phyloP scores from a whole-genome alignment of 371 early-diverging fungal species.

The Zopfochytrium polystomum region DNA sequence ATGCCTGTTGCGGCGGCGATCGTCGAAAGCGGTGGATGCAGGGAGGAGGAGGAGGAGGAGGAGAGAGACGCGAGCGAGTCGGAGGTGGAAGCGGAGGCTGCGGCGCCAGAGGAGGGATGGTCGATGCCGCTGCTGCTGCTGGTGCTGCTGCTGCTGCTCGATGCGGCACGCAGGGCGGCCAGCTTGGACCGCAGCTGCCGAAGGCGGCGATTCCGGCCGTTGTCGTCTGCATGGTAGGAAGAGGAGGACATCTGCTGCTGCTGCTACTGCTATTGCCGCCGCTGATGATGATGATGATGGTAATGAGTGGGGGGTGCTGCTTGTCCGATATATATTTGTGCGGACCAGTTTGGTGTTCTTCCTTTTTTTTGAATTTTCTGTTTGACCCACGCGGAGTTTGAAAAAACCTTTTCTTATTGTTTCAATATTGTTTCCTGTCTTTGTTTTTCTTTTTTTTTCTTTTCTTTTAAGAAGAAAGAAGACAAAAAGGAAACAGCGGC shows the following conservation, averaged over 20 bases:
- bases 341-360: neutral
- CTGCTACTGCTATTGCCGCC: neutral
- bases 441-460: too few species aligned
- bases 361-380: too few species aligned
- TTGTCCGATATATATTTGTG: neutral
- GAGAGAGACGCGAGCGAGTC: too few species aligned
- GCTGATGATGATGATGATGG: too few species aligned
- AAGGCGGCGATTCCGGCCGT: neutral
- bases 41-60: neutral
- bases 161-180: neutral
- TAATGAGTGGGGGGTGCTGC: neutral
- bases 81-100: neutral
- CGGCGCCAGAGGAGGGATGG: neutral
- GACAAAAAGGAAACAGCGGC: too few species aligned
- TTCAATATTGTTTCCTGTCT: too few species aligned
- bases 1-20: neutral
- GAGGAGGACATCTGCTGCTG: neutral
- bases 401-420: too few species aligned
- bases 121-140: slow-evolving; percentile 2
- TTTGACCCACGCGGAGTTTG: too few species aligned
- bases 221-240: neutral
- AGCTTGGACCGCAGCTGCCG: neutral
- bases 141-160: neutral
- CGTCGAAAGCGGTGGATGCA: neutral
- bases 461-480: too few species aligned